These are phyloP conservation scores for Typha latifolia DNA, from an alignment of 176 grass and related monocot genomes.

Conservation along the genomic window DNA sequence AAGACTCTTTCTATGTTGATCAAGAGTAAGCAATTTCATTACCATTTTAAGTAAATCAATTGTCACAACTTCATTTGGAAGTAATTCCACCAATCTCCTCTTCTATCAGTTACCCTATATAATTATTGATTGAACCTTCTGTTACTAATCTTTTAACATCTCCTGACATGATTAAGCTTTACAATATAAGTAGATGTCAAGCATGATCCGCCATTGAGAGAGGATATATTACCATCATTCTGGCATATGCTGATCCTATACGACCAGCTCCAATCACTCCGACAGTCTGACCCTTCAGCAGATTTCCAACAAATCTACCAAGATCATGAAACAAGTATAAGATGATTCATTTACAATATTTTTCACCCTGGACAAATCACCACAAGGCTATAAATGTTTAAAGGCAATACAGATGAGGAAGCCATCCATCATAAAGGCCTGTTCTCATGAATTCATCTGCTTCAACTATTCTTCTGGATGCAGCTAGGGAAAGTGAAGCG, in stretches of 20 bases:
- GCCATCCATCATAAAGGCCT: constrained; percentile 89
- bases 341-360: not conserved
- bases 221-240: constrained; percentile 69
- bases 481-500: constrained; percentile 55
- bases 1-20: too few species aligned
- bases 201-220: not conserved
- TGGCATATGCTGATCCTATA: constrained; percentile 82
- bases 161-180: not conserved
- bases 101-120: too few species aligned
- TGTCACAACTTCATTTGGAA: too few species aligned
- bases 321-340: not conserved
- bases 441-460: constrained; percentile 81
- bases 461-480: constrained; percentile 69
- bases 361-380: not conserved
- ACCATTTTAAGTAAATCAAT: too few species aligned
- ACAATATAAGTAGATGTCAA: not conserved
- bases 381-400: constrained; percentile 1
- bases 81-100: too few species aligned
- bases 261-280: constrained; percentile 91
- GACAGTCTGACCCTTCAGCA: constrained; percentile 88
- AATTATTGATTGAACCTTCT: too few species aligned
- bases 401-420: constrained; percentile 59
- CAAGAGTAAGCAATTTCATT: too few species aligned
- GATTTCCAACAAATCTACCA: constrained; percentile 75
- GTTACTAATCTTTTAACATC: not conserved